Evolutionary conservation across 257 asterid species (phyloP), one percentile per base, ranked within the genome.

Genomic region (Nyctanthes arbortristis): DNA sequence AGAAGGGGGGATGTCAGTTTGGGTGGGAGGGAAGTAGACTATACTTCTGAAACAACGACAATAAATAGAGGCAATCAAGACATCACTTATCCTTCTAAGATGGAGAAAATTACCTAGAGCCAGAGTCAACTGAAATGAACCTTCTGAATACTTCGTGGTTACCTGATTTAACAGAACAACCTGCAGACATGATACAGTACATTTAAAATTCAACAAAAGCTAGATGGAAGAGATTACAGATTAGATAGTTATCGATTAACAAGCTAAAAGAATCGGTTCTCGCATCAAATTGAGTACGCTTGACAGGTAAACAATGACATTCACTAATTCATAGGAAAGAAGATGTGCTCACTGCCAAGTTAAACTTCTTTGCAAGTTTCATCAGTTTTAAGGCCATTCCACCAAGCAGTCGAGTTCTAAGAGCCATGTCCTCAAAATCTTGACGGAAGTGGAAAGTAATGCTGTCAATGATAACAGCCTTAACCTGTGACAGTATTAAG

Each of bases 391-490:
- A 78, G 57, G 97, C 96, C 82, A 88, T 84, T 75, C 86, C 97
- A 77, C 96, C 84, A 11, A 93, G 96, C 35, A 91, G 74, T 61
- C 96, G 84, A 74, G 99, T 91, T 80, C 99, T 79, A 67, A 82
- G 96, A 61, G 96, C 96, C 99, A 87, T 91, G 81, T 93, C 92
- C 78, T 86, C 96, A 47, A 93, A 93, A 81, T 93, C 96, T 76
- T 89, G 96, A 69, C 97, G 96, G 83, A 93, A 93, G 84, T 91
- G 99, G 84, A 91, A 91, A 54, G 96, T 85, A 60, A 93, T 87
- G 87, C 99, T 93, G 74, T 93, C 99, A 39, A 93, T 79, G 22
- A 91, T 68, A 9, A 93, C 90, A 62, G 81, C 81, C 88, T 89
- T 93, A 56, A 93, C 88, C 99, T 93, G 87, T 59, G 66, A 83